Conservation (phyloP, 2,329 filamentous ascomycete genomes). For the Colletotrichum noveboracense region DNA sequence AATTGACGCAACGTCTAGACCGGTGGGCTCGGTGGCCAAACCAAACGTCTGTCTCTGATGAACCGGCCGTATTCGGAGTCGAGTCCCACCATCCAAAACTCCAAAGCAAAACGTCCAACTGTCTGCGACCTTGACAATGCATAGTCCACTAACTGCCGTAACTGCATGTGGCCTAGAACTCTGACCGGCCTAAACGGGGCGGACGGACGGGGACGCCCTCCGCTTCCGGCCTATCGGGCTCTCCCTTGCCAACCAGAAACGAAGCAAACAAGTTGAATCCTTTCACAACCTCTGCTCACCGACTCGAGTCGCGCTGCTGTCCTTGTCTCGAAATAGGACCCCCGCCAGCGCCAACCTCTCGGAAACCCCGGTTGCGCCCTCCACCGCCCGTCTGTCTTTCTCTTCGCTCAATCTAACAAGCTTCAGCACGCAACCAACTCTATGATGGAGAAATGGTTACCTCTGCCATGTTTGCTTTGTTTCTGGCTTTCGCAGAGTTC, state of each 20-base stretch:
- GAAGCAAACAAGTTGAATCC: not conserved
- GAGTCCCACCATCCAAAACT: not conserved
- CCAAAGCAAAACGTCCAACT: not conserved
- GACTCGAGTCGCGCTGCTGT: constrained; percentile 4
- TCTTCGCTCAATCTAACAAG: not conserved
- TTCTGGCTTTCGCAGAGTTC: not conserved
- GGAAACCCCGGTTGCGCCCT: constrained; percentile 6
- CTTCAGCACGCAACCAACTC: not conserved
- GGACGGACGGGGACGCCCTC: not conserved
- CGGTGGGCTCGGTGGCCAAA: not conserved
- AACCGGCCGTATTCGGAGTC: constrained; percentile 12
- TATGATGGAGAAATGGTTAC: not conserved
- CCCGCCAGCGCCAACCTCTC: constrained; percentile 8
- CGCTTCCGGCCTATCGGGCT: not conserved
- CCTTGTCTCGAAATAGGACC: not conserved
- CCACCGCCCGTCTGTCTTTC: not conserved
- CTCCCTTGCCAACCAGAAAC: constrained; percentile 5
- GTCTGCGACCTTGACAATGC: not conserved
- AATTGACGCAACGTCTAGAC: constrained; percentile 6
- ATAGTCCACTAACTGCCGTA: constrained; percentile 2
- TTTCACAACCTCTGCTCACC: constrained; percentile 2
- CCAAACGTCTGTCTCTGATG: not conserved
- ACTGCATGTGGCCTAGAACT: not conserved
- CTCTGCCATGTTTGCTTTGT: not conserved
- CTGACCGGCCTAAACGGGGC: not conserved